These are phyloP conservation scores for Leccinum fallax DNA, from an alignment of 1,284 basidiomycete genomes.

Conservation along the genomic window DNA sequence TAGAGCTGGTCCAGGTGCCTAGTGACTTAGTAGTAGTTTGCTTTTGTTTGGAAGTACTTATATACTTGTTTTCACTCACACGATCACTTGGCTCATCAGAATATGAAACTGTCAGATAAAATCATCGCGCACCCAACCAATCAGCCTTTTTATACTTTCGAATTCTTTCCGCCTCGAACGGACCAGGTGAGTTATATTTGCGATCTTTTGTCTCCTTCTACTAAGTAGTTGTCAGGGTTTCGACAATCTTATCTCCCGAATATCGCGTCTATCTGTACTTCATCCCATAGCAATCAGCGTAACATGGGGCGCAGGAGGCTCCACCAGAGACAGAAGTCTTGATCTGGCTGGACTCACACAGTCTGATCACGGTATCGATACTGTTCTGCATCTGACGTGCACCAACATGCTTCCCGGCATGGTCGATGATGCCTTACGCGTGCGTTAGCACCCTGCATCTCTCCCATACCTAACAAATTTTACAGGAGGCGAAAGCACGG, in stretches of 20 bases:
- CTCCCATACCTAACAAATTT: slow-evolving; percentile 7
- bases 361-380: slow-evolving; percentile 74
- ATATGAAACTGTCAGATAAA: slow-evolving; percentile 70
- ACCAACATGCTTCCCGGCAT: slow-evolving; percentile 94
- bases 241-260: slow-evolving; percentile 83
- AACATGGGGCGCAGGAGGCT: slow-evolving; percentile 97
- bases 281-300: slow-evolving; percentile 83
- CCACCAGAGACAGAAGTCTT: slow-evolving; percentile 85
- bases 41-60: slow-evolving; percentile 26
- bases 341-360: slow-evolving; percentile 81
- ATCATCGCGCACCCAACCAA: slow-evolving; percentile 46
- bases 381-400: slow-evolving; percentile 95
- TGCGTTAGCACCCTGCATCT: slow-evolving; percentile 37
- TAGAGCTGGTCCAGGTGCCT: slow-evolving; percentile 18
- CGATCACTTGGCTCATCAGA: not conserved
- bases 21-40: slow-evolving; percentile 20
- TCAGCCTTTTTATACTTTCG: slow-evolving; percentile 82
- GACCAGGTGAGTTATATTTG: slow-evolving; percentile 69
- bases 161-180: slow-evolving; percentile 96
- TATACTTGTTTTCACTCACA: not conserved
- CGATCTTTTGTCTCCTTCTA: slow-evolving; percentile 13
- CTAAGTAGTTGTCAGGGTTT: slow-evolving; percentile 60
- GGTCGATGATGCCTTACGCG: slow-evolving; percentile 84
- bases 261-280: slow-evolving; percentile 69
- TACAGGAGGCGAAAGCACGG: slow-evolving; percentile 76